phyloP scores from a whole-genome alignment of 2,329 filamentous ascomycete genomes.

The Colletotrichum sidae region DNA sequence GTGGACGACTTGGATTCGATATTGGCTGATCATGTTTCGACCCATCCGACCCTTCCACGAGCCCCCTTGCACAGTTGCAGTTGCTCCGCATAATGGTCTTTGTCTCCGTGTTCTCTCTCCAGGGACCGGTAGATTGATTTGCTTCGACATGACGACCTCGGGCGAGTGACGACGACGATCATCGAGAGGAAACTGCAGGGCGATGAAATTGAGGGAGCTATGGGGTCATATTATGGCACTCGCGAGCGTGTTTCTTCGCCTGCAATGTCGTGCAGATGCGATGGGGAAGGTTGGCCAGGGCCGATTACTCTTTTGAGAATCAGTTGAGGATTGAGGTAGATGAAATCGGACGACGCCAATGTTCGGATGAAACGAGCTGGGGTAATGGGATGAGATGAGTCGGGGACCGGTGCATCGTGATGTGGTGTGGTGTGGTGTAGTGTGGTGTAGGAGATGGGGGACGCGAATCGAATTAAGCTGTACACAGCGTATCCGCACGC shows the following conservation, averaged over 20 bases:
- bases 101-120: background rate
- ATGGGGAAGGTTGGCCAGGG: constrained; percentile 15
- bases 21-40: constrained; percentile 23
- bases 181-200: background rate
- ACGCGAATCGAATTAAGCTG: too few relatives aligned
- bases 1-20: constrained; percentile 12
- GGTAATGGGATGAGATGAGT: constrained; percentile 15
- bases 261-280: constrained; percentile 32
- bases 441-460: background rate
- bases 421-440: constrained; percentile 1
- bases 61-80: background rate
- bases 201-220: constrained; percentile 1
- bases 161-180: constrained; percentile 6
- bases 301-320: constrained; percentile 20
- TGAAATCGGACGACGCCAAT: constrained; percentile 25
- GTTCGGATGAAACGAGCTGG: constrained; percentile 31
- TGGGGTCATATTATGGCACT: constrained; percentile 13
- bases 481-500: too few relatives aligned
- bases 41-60: background rate
- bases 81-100: constrained; percentile 4
- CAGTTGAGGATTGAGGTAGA: constrained; percentile 6
- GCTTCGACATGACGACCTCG: constrained; percentile 9
- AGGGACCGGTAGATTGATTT: too few relatives aligned
- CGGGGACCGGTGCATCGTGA: constrained; percentile 22
- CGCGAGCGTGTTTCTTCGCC: constrained; percentile 8